Evolutionary conservation across 306 rosid genomes (phyloP), one percentile per base, ranked within the genome.

Genomic region (Cyamopsis tetragonoloba): DNA sequence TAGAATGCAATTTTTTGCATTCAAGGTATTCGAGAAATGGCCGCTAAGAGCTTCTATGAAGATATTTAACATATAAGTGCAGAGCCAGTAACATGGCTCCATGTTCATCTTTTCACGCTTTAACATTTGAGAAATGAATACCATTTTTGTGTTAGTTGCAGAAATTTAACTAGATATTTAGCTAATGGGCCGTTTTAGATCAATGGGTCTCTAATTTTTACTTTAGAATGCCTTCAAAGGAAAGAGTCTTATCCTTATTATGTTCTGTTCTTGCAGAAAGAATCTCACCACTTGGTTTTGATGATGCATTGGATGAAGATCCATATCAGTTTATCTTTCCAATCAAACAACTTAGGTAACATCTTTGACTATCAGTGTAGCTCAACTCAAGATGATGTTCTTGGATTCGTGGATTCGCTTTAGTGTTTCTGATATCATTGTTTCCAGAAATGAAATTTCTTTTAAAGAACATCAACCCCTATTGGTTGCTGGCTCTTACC

Each of bases 231-330:
- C 8, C 14, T 67, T 13, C 9, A 17, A 51, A 20, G 6, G 41
- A 43, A 15, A n/a, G 22, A 65, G 34, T 8, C 48, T 22, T 3
- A 37, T 61, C 11, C 31, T 62, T 58, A 13, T 62, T 58, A 13
- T 47, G 56, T 39, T 66, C 48, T 62, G 26, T 59, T 39, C 11
- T 13, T 37, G 70, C 56, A 57, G 63, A 58, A 30, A 58, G 47
- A 62, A 50, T 41, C 54, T 58, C 15, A 37, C 11, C 62, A 20
- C 62, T 46, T 66, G 68, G 43, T 47, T 58, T 74, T 66, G 37
- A 7, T 44, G 68, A 44, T 44, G 61, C 50, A 12, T 43, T 23
- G 50, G 41, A 15, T 20, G 24, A 30, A 63, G 42, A 39, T 39
- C 47, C 66, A 24, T 35, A 22, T 62, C 27, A 5, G 38, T 41